Evolutionary conservation across 2,329 filamentous ascomycete genomes (phyloP).

Genomic region (Arthroderma sp.): DNA sequence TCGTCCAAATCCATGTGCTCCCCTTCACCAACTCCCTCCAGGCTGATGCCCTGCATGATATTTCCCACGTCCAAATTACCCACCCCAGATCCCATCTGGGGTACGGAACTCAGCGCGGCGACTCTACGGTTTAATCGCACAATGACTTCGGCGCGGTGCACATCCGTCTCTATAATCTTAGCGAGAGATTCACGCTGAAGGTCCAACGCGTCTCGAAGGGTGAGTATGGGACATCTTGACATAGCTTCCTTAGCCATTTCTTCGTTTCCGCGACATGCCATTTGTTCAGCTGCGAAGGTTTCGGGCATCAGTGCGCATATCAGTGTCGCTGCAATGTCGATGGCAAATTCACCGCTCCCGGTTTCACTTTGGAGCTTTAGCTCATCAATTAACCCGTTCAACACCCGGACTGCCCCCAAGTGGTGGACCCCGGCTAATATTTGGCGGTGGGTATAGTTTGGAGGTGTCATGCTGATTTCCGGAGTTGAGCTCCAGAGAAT

Average conservation of each 20-base stretch:
- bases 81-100: constrained; percentile 19
- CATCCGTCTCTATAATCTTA: constrained; percentile 31
- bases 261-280: constrained; percentile 22
- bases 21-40: constrained; percentile 14
- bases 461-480: constrained; percentile 39
- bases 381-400: constrained; percentile 28
- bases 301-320: constrained; percentile 30
- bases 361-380: constrained; percentile 29
- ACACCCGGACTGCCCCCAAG: constrained; percentile 27
- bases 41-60: constrained; percentile 31
- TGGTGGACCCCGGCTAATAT: constrained; percentile 32
- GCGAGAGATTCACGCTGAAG: constrained; percentile 27
- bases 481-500: constrained; percentile 40
- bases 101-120: constrained; percentile 25
- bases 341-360: constrained; percentile 27
- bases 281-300: constrained; percentile 27
- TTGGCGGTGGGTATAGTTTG: constrained; percentile 43
- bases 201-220: constrained; percentile 29
- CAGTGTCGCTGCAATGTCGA: constrained; percentile 32
- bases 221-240: constrained; percentile 23
- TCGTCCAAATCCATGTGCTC: constrained; percentile 4
- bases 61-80: constrained; percentile 30
- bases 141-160: constrained; percentile 30
- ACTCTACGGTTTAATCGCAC: constrained; percentile 35
- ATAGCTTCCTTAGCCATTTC: constrained; percentile 18